Evolutionary conservation across 2,329 filamentous ascomycete genomes (phyloP).

Genomic region (Metarhizium sp.): DNA sequence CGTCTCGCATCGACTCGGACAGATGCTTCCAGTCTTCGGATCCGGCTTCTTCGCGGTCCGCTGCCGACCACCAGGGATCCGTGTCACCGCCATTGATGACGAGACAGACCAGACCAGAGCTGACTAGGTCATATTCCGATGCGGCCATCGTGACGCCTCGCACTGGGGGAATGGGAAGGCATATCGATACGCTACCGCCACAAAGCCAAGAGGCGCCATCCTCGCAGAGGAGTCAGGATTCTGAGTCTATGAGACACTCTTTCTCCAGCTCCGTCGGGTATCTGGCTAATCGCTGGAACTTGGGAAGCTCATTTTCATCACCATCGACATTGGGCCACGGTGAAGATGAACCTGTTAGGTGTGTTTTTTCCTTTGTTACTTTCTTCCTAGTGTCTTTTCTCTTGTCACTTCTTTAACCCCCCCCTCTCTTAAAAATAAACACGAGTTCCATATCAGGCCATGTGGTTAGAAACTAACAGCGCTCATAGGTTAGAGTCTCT

Average conservation of each 20-base stretch:
- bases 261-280: constrained; percentile 39
- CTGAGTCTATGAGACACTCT: constrained; percentile 25
- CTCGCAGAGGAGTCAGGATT: constrained; percentile 18
- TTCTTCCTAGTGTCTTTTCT: too few species aligned
- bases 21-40: constrained; percentile 18
- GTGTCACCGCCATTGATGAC: constrained; percentile 12
- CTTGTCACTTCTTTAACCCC: too few species aligned
- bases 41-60: constrained; percentile 14
- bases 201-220: constrained; percentile 16
- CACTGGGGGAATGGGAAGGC: constrained; percentile 3
- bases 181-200: constrained; percentile 7
- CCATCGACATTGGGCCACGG: constrained; percentile 30
- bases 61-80: constrained; percentile 12
- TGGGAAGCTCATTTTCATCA: constrained; percentile 40
- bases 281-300: constrained; percentile 48
- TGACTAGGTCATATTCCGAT: constrained; percentile 10
- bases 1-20: constrained; percentile 17
- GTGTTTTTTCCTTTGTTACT: too few species aligned
- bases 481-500: constrained; percentile 32
- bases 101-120: constrained; percentile 4
- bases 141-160: constrained; percentile 17
- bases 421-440: too few species aligned
- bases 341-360: constrained; percentile 7
- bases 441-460: too few species aligned
- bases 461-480: background rate